Evolutionary conservation across 768 basidiomycete species (phyloP).

Genomic region (Mycena floridula): DNA sequence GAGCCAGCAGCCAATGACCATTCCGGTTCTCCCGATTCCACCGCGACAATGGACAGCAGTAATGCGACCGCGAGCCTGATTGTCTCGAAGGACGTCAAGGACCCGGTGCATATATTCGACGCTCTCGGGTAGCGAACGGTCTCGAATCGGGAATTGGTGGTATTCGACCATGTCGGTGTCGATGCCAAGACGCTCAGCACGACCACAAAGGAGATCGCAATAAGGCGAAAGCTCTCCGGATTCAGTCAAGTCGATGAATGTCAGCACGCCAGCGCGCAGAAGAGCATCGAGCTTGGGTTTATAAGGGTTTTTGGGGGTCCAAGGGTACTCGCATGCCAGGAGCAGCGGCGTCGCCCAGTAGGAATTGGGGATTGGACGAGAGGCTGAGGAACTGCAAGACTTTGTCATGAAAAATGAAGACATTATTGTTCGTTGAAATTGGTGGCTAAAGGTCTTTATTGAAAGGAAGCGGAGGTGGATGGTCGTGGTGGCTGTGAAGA

Average conservation of each 20-base stretch:
- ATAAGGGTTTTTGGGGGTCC: slow-evolving; percentile 50
- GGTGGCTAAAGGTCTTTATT: no score
- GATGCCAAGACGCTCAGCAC: slow-evolving; percentile 51
- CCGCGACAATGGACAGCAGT: slow-evolving; percentile 78
- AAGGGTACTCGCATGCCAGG: slow-evolving; percentile 80
- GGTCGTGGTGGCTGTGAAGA: no score
- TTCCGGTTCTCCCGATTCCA: slow-evolving; percentile 64
- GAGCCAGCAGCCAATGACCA: slow-evolving; percentile 71
- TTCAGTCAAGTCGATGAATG: slow-evolving; percentile 84
- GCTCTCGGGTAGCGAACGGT: slow-evolving; percentile 61
- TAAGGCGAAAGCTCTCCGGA: slow-evolving; percentile 70
- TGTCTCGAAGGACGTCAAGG: slow-evolving; percentile 53
- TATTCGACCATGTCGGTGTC: slow-evolving; percentile 55
- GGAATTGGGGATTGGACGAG: slow-evolving; percentile 74
- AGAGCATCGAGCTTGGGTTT: slow-evolving; percentile 71
- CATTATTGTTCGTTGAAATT: no score
- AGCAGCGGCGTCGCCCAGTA: slow-evolving; percentile 76
- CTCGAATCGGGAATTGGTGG: slow-evolving; percentile 74
- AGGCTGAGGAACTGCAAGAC: no score
- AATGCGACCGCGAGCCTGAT: slow-evolving; percentile 50
- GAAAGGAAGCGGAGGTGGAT: no score
- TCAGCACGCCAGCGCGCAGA: slow-evolving; percentile 65
- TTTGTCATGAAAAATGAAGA: no score
- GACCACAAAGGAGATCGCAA: slow-evolving; percentile 43
- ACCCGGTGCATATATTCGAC: slow-evolving; percentile 52